A percentile compares a stretch with the other conserved stretches of the same genome.
Evolutionary conservation across 2,329 filamentous ascomycete genomes (phyloP).

Genomic region (Xylariomycetidae sp.): DNA sequence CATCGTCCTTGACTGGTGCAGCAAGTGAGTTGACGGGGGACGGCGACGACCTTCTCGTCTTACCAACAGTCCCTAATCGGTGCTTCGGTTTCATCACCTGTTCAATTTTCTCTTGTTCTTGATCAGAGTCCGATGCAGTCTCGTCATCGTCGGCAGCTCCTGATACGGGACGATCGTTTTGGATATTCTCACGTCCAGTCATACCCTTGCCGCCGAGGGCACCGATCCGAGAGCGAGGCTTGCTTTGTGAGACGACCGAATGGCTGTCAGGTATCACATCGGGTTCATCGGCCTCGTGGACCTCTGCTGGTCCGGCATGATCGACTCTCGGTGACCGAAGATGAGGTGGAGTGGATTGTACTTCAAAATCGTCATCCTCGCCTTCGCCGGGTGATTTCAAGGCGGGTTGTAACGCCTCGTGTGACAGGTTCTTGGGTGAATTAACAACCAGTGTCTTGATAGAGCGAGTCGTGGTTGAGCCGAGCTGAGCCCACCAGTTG

Average conservation of each 20-base stretch:
- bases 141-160: conserved; percentile 18
- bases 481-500: conserved; percentile 45
- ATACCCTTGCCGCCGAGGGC: conserved; percentile 11
- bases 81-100: conserved; percentile 9
- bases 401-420: conserved; percentile 10
- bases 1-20: conserved; percentile 11
- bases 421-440: conserved; percentile 5
- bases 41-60: conserved; percentile 23
- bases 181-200: no score
- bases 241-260: conserved; percentile 6
- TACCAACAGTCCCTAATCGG: conserved; percentile 15
- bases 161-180: conserved; percentile 20
- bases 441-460: conserved; percentile 10
- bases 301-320: conserved; percentile 5
- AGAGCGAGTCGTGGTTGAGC: conserved; percentile 17
- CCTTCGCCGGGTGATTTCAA: conserved; percentile 20
- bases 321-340: conserved; percentile 23
- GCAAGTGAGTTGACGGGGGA: conserved; percentile 16
- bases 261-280: conserved; percentile 14
- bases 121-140: conserved; percentile 25
- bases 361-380: conserved; percentile 46
- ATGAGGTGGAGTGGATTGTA: conserved; percentile 41
- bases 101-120: conserved; percentile 11
- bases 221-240: conserved; percentile 14
- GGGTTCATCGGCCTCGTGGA: conserved; percentile 16